Evolutionary conservation across 2,329 filamentous ascomycete species (phyloP).

Genomic region (Botrytis fabae): DNA sequence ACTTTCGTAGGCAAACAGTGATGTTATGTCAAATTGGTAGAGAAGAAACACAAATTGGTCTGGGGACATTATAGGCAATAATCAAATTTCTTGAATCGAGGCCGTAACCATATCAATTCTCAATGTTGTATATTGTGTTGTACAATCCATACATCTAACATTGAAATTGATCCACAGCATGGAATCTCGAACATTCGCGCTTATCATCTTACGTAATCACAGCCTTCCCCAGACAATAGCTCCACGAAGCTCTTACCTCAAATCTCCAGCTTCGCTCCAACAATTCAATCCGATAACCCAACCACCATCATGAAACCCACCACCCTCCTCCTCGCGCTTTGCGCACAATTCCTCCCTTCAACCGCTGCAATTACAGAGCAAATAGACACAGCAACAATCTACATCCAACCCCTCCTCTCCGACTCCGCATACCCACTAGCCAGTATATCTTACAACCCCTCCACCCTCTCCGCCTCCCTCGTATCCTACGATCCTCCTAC

Average conservation of each 20-base stretch:
- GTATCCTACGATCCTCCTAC: conserved; percentile 58
- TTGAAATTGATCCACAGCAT: not conserved
- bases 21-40: not conserved
- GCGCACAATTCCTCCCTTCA: conserved; percentile 43
- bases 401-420: conserved; percentile 36
- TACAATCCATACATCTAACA: not conserved
- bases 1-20: not conserved
- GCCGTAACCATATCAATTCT: not conserved
- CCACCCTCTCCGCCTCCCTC: conserved; percentile 48
- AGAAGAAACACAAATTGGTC: not conserved
- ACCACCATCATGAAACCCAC: conserved; percentile 41
- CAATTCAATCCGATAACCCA: not conserved
- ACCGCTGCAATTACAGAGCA: conserved; percentile 44
- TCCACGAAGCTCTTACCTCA: conserved; percentile 23
- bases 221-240: conserved; percentile 22
- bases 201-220: conserved; percentile 11
- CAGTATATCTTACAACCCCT: conserved; percentile 55
- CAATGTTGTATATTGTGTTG: not conserved
- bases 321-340: conserved; percentile 46
- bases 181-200: conserved; percentile 6
- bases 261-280: conserved; percentile 11
- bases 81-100: not conserved
- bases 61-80: not conserved
- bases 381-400: conserved; percentile 39
- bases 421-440: conserved; percentile 52